Conservation (phyloP, 2,329 filamentous ascomycete genomes). For the Albifimbria verrucaria region DNA sequence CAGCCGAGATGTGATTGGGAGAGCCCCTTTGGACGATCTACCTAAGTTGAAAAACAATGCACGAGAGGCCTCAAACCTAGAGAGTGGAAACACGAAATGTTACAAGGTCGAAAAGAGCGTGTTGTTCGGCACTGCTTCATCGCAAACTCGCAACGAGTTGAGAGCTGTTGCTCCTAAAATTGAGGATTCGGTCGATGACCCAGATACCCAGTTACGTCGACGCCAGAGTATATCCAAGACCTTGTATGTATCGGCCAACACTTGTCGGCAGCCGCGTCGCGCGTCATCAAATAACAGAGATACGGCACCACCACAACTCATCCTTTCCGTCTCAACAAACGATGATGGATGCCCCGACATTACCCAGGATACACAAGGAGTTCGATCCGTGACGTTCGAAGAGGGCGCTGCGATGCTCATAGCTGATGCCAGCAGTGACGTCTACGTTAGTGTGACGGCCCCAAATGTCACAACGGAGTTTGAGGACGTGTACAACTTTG, state of each 20-base stretch:
- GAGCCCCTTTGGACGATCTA: conserved; percentile 47
- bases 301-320: conserved; percentile 63
- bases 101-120: conserved; percentile 27
- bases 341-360: conserved; percentile 24
- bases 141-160: conserved; percentile 5
- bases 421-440: conserved; percentile 58
- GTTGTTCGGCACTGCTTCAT: conserved; percentile 20
- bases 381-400: conserved; percentile 45
- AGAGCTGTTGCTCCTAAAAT: conserved; percentile 13
- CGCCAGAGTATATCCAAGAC: conserved; percentile 33
- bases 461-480: conserved; percentile 60
- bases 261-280: conserved; percentile 71
- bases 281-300: conserved; percentile 10
- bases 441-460: conserved; percentile 76
- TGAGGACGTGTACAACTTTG: conserved; percentile 69
- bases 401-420: conserved; percentile 68
- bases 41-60: conserved; percentile 61
- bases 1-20: conserved; percentile 60
- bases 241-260: conserved; percentile 82
- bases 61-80: conserved; percentile 55
- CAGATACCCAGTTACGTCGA: conserved; percentile 12
- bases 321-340: conserved; percentile 69
- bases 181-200: conserved; percentile 6
- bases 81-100: conserved; percentile 56
- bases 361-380: conserved; percentile 14